Percentiles rank a stretch among this genome's conserved stretches.
Evolutionary conservation across 208 protist genomes (phyloP).

Genomic region (Acanthamoeba healyi): DNA sequence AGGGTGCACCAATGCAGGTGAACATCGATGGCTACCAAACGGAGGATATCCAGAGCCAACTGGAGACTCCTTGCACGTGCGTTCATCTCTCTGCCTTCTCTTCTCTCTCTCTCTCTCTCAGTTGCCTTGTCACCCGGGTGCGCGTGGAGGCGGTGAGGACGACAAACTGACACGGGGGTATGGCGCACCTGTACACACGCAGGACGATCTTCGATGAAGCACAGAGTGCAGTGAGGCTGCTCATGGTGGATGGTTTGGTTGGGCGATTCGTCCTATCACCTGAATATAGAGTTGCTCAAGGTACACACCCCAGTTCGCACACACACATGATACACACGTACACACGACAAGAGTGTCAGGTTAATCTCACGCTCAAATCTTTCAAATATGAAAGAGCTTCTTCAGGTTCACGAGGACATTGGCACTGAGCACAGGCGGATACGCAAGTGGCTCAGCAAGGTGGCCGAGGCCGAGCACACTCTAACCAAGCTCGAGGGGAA

Average conservation of each 20-base stretch:
- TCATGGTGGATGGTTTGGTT: neutral
- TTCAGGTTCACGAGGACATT: neutral
- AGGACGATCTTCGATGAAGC: conserved; percentile 15
- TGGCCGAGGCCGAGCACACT: neutral
- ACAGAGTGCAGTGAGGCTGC: neutral
- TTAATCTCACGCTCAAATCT: no score
- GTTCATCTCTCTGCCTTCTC: neutral
- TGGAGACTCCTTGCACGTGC: neutral
- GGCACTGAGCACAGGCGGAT: neutral
- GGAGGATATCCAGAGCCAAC: neutral
- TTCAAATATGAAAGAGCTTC: neutral
- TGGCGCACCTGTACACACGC: no score
- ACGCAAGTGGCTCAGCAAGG: neutral
- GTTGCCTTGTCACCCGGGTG: no score
- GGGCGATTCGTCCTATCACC: neutral
- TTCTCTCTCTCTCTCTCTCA: neutral
- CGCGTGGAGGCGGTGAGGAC: no score
- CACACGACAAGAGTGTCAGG: neutral
- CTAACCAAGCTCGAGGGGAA: neutral
- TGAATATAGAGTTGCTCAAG: neutral
- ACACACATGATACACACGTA: neutral
- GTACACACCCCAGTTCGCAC: neutral
- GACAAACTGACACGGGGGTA: no score
- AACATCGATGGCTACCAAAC: neutral
- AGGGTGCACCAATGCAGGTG: neutral